Base-by-base conservation (phyloP, 2,329 filamentous ascomycete species). In the Trichophaea hybrida region DNA sequence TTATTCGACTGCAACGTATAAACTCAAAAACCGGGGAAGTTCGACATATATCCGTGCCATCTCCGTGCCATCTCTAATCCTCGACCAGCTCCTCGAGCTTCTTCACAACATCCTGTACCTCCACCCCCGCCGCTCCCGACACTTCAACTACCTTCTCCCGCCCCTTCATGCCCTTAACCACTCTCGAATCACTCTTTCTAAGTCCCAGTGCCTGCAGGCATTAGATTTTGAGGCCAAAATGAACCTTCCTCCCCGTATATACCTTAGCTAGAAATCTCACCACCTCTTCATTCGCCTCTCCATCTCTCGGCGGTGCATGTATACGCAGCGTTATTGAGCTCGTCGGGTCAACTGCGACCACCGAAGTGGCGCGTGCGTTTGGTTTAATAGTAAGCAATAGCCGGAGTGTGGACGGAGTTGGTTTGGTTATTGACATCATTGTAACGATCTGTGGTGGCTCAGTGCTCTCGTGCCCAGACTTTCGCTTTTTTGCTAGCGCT, bases 401-500 rank as follows among this genome's bases (percentile, higher is more conserved):
- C 15, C 49, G 49, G 7, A 52, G 33, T 34, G 33, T 52, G 49
- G 49, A 52, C 8, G 49, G 24, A 2, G 49, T 33, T 8, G 49
- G 49, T 52, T 52, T 52, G 49, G 49, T 52, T 8, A 52, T 52
- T 33, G 49, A 33, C 32, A 52, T 52, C 8, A 33, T 17, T 52
- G 12, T 10, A 31, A 50, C 8, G 4, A 31, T 24, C 24, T 24
- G 24, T 24, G 24, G 24, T 3, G 24, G 24, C 24, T 24, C 24
- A 2, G 24, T 2, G 24, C 24, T n/a, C n/a, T n/a, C n/a, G n/a
- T n/a, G n/a, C n/a, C n/a, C n/a, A n/a, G n/a, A n/a, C n/a, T n/a
- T n/a, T n/a, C n/a, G n/a, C n/a, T n/a, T n/a, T n/a, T n/a, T n/a
- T n/a, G n/a, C n/a, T n/a, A n/a, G n/a, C n/a, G n/a, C n/a, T n/a